These are phyloP conservation scores for Colletotrichum theobromicola DNA, from an alignment of 2,329 filamentous ascomycete species.

Conservation along the genomic window DNA sequence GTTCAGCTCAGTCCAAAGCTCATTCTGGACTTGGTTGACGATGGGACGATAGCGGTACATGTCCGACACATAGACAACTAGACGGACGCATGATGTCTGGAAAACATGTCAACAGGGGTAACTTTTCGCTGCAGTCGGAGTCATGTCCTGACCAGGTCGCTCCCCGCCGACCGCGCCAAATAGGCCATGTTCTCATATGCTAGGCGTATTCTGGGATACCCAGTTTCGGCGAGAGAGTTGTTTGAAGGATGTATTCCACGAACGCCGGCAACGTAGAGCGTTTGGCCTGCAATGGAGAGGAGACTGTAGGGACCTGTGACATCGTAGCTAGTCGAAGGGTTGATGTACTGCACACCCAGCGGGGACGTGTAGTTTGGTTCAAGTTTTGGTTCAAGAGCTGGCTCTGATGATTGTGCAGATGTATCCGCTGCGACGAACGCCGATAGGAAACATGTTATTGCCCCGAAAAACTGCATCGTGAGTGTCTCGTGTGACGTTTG, in stretches of 20 bases:
- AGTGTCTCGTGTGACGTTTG: neutral
- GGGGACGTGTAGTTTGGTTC: slow-evolving; percentile 32
- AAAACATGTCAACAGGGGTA: neutral
- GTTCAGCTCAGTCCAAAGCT: slow-evolving; percentile 33
- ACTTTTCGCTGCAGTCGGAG: neutral
- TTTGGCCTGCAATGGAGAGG: slow-evolving; percentile 32
- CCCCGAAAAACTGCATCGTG: neutral
- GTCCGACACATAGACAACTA: slow-evolving; percentile 36
- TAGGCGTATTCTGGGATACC: slow-evolving; percentile 31
- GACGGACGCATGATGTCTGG: slow-evolving; percentile 4
- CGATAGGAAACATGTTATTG: neutral
- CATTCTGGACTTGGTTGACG: slow-evolving; percentile 33
- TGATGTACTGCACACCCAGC: slow-evolving; percentile 31
- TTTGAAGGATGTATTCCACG: slow-evolving; percentile 35
- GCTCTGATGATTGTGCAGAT: neutral
- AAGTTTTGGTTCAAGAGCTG: slow-evolving; percentile 24
- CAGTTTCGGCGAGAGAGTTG: slow-evolving; percentile 31
- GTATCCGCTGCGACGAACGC: neutral
- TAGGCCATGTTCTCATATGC: slow-evolving; percentile 35
- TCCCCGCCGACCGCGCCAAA: slow-evolving; percentile 32
- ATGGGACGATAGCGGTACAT: slow-evolving; percentile 37
- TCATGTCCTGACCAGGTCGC: neutral
- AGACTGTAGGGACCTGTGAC: slow-evolving; percentile 33
- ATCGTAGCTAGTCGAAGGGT: slow-evolving; percentile 29
- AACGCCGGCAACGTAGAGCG: slow-evolving; percentile 36